A percentile compares a stretch with the other conserved stretches of the same genome.
phyloP scores from a whole-genome alignment of 768 basidiomycete genomes.

The Lentinus brumalis region DNA sequence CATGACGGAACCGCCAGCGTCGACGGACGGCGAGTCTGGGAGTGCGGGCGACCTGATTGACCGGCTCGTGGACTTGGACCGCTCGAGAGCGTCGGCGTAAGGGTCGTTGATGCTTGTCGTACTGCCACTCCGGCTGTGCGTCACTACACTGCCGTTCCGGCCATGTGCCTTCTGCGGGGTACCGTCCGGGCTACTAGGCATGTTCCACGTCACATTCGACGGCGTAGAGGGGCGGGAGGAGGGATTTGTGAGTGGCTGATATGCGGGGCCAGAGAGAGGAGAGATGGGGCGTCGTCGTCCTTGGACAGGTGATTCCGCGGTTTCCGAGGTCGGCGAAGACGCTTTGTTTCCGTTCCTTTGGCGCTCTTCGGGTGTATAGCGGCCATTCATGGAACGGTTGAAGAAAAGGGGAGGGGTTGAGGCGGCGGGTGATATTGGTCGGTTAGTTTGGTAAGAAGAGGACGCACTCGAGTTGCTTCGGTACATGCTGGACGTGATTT shows the following conservation, averaged over 20 bases:
- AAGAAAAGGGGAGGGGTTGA: conserved; percentile 51
- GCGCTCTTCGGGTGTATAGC: conserved; percentile 60
- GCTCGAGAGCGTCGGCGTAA: conserved; percentile 26
- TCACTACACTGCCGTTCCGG: conserved; percentile 54
- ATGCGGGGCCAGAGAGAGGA: conserved; percentile 62
- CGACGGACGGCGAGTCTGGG: conserved; percentile 59
- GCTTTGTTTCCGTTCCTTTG: conserved; percentile 15
- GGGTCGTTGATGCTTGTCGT: conserved; percentile 30
- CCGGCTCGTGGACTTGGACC: conserved; percentile 46
- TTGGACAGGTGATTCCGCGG: conserved; percentile 50
- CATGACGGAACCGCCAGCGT: conserved; percentile 33
- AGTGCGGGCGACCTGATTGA: conserved; percentile 57
- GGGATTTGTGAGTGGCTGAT: conserved; percentile 53
- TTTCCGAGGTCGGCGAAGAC: conserved; percentile 22
- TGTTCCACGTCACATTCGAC: conserved; percentile 76
- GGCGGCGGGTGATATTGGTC: conserved; percentile 49
- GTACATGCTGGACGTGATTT: conserved; percentile 41
- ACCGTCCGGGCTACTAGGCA: conserved; percentile 36
- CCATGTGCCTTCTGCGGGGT: conserved; percentile 41
- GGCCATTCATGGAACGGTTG: conserved; percentile 63
- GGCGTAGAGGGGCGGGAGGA: conserved; percentile 60
- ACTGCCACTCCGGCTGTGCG: conserved; percentile 35
- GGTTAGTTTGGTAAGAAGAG: conserved; percentile 43
- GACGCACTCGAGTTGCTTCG: conserved; percentile 63
- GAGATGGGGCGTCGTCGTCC: conserved; percentile 70